phyloP scores from a whole-genome alignment of 2,329 filamentous ascomycete genomes.

The Monosporascus sp. region DNA sequence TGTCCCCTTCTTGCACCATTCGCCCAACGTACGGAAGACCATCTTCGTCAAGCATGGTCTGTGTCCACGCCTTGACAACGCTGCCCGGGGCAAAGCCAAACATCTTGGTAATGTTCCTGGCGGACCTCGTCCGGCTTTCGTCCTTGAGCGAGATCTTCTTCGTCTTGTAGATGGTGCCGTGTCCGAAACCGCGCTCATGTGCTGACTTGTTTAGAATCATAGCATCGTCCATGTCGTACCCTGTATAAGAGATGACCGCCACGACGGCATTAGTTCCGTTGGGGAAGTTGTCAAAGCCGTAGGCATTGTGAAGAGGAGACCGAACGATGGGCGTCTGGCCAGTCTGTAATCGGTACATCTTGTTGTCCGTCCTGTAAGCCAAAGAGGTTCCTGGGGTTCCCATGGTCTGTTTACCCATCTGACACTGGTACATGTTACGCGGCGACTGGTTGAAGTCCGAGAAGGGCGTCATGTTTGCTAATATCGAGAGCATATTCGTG shows the following conservation, averaged over 20 bases:
- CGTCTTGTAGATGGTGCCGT: constrained; percentile 97
- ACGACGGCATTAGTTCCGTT: constrained; percentile 95
- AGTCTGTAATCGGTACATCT: constrained; percentile 89
- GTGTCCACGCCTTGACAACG: constrained; percentile 64
- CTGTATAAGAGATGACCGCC: constrained; percentile 96
- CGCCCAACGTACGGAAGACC: constrained; percentile 79
- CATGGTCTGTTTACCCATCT: constrained; percentile 99
- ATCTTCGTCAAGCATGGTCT: constrained; percentile 75
- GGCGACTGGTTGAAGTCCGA: constrained; percentile 98
- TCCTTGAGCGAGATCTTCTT: constrained; percentile 87
- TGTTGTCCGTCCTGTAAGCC: constrained; percentile 90
- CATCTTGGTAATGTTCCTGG: constrained; percentile 68
- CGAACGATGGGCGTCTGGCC: constrained; percentile 93
- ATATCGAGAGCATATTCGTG: constrained; percentile 93
- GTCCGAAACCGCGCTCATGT: constrained; percentile 90
- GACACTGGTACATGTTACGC: constrained; percentile 98
- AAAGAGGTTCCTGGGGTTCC: constrained; percentile 86
- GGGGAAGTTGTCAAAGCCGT: constrained; percentile 96
- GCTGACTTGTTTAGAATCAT: constrained; percentile 99
- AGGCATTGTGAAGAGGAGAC: constrained; percentile 88
- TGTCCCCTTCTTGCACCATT: constrained; percentile 72
- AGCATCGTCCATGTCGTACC: constrained; percentile 99
- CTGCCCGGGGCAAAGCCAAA: constrained; percentile 86
- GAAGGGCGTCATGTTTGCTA: constrained; percentile 98
- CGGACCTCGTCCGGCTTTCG: constrained; percentile 61